These are phyloP conservation scores for Brettanomyces sp. DNA, from an alignment of 805 yeast genomes.

Conservation along the genomic window DNA sequence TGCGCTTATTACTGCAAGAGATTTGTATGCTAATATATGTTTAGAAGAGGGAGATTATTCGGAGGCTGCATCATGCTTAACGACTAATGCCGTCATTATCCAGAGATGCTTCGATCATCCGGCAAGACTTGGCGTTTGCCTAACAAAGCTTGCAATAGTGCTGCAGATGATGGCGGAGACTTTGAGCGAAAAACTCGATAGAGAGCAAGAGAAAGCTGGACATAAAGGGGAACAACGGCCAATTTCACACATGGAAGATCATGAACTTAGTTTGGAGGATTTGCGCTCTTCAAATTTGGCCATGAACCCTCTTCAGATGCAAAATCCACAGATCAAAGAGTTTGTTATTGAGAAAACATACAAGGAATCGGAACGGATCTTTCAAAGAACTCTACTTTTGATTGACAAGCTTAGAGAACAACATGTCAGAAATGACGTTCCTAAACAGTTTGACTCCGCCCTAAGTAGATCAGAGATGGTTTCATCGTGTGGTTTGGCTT, in stretches of 20 bases:
- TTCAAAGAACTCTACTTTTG: constrained; percentile 6
- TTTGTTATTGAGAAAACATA: constrained; percentile 9
- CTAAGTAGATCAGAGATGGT: constrained; percentile 15
- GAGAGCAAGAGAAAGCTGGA: background rate
- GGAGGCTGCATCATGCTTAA: constrained; percentile 13
- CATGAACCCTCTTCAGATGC: background rate
- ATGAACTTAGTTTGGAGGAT: background rate
- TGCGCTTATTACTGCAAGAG: constrained; percentile 17
- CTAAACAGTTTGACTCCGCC: constrained; percentile 8
- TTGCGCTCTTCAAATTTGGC: background rate
- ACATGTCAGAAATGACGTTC: constrained; percentile 6
- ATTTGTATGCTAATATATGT: constrained; percentile 17
- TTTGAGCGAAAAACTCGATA: background rate
- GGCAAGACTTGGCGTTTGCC: constrained; percentile 9
- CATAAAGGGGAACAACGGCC: background rate
- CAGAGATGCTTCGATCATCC: constrained; percentile 14
- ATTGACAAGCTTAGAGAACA: constrained; percentile 10
- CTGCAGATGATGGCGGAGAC: constrained; percentile 9
- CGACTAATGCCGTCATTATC: constrained; percentile 10
- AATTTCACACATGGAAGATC: background rate
- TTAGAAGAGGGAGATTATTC: constrained; percentile 15
- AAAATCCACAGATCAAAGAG: constrained; percentile 9
- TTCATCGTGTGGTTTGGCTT: constrained; percentile 12
- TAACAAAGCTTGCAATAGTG: constrained; percentile 13
- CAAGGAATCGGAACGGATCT: constrained; percentile 10